These are phyloP conservation scores for Nephelium lappaceum DNA, from an alignment of 345 rosid genomes.

Conservation along the genomic window DNA sequence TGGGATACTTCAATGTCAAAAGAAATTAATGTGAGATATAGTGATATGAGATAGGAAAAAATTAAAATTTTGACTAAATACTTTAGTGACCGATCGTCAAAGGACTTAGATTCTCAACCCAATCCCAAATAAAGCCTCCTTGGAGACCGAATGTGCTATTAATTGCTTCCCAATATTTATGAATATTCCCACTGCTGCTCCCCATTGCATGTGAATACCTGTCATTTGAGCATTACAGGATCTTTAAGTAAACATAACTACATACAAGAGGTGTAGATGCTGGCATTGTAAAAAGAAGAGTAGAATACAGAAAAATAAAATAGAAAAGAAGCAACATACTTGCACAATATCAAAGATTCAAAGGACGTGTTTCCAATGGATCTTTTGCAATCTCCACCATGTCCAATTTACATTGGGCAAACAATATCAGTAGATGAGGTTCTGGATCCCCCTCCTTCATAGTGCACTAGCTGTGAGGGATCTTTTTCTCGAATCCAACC, in stretches of 20 bases:
- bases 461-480: slow-evolving; percentile 75
- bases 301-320: slow-evolving; percentile 14
- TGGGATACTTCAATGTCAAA: background rate
- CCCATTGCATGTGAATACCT: slow-evolving; percentile 99
- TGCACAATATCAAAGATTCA: slow-evolving; percentile 99
- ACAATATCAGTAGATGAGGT: slow-evolving; percentile 88
- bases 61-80: background rate
- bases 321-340: slow-evolving; percentile 56
- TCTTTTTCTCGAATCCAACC: slow-evolving; percentile 95
- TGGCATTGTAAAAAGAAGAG: background rate
- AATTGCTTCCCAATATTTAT: slow-evolving; percentile 94
- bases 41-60: background rate
- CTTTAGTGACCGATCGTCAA: background rate
- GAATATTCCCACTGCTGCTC: slow-evolving; percentile 88
- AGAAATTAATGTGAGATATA: background rate
- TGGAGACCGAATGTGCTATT: slow-evolving; percentile 93
- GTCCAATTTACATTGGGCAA: slow-evolving; percentile 99
- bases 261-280: background rate
- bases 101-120: slow-evolving; percentile 48
- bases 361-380: slow-evolving; percentile 78
- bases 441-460: slow-evolving; percentile 98
- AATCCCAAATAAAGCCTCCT: slow-evolving; percentile 99
- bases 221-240: slow-evolving; percentile 33
- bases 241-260: slow-evolving; percentile 21
- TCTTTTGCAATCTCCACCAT: slow-evolving; percentile 94